phyloP scores from a whole-genome alignment of 2,329 filamentous ascomycete genomes.

The Colletotrichum brevisporum region DNA sequence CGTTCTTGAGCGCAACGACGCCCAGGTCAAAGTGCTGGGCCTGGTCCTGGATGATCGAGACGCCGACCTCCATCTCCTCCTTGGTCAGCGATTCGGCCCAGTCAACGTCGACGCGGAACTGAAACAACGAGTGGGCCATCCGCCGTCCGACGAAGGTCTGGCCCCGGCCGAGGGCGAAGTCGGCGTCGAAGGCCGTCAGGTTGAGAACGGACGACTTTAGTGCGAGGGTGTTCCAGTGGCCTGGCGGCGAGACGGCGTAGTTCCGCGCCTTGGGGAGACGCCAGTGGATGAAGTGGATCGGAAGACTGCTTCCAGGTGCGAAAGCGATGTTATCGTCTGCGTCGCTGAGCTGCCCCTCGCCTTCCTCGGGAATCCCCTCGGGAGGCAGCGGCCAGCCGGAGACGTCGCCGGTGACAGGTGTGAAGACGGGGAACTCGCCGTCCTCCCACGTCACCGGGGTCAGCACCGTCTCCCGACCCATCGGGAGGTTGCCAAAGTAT shows the following conservation, averaged over 20 bases:
- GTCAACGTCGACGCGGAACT: constrained; percentile 61
- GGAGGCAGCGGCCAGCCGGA: constrained; percentile 56
- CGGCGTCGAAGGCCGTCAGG: constrained; percentile 66
- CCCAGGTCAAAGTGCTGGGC: constrained; percentile 66
- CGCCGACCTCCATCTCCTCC: constrained; percentile 64
- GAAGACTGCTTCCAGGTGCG: constrained; percentile 57
- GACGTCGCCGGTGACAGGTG: constrained; percentile 47
- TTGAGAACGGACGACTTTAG: constrained; percentile 65
- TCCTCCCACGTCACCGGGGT: constrained; percentile 55
- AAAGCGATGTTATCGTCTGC: constrained; percentile 64
- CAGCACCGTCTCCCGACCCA: constrained; percentile 60
- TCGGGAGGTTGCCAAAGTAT: constrained; percentile 50
- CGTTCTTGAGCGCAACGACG: constrained; percentile 50
- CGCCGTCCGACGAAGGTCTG: constrained; percentile 65
- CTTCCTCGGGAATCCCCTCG: constrained; percentile 46
- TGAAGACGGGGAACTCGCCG: constrained; percentile 51
- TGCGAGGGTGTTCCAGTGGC: constrained; percentile 59
- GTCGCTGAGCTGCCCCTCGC: constrained; percentile 57
- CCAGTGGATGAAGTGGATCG: constrained; percentile 70
- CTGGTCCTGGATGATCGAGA: constrained; percentile 67
- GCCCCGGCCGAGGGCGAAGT: constrained; percentile 48
- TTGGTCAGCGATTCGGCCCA: constrained; percentile 53
- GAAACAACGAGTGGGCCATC: constrained; percentile 69
- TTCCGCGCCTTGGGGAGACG: constrained; percentile 62
- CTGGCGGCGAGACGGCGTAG: constrained; percentile 61